A percentile compares a stretch with the other conserved stretches of the same genome.
Conservation (phyloP, 192 early-diverging fungal species). For the Backusella mclennaniae region DNA sequence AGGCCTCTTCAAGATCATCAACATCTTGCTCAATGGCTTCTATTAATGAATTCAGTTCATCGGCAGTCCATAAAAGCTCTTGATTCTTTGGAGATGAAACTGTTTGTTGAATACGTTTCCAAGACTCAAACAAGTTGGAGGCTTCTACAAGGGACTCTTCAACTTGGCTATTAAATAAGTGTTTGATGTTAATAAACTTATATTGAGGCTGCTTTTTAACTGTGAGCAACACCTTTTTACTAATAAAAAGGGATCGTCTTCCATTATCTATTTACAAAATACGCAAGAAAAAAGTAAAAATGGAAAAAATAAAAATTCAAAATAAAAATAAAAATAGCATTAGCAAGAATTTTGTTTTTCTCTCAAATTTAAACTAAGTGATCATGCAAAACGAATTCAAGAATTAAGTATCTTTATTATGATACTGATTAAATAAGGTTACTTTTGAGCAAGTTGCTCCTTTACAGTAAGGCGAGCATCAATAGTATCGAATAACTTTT, state of each 20-base stretch:
- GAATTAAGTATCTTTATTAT: too few relatives aligned
- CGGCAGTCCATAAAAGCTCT: conserved; percentile 53
- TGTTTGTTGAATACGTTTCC: conserved; percentile 54
- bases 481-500: neutral
- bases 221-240: conserved; percentile 20
- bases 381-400: too few relatives aligned
- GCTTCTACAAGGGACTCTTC: conserved; percentile 41
- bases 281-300: neutral
- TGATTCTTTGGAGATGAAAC: conserved; percentile 53
- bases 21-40: conserved; percentile 48
- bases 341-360: too few relatives aligned
- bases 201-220: neutral
- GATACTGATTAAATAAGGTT: neutral
- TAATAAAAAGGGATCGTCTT: conserved; percentile 18
- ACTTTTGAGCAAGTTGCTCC: neutral
- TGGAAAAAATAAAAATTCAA: too few relatives aligned
- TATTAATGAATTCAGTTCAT: conserved; percentile 43
- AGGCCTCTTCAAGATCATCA: conserved; percentile 53
- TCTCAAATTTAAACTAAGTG: too few relatives aligned
- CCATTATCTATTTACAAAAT: neutral
- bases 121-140: conserved; percentile 44
- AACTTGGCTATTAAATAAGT: conserved; percentile 37
- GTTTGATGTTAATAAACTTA: neutral
- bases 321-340: too few relatives aligned
- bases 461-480: neutral